Conservation (phyloP, 2,329 filamentous ascomycete species). For the Pseudocercospora fuligena region DNA sequence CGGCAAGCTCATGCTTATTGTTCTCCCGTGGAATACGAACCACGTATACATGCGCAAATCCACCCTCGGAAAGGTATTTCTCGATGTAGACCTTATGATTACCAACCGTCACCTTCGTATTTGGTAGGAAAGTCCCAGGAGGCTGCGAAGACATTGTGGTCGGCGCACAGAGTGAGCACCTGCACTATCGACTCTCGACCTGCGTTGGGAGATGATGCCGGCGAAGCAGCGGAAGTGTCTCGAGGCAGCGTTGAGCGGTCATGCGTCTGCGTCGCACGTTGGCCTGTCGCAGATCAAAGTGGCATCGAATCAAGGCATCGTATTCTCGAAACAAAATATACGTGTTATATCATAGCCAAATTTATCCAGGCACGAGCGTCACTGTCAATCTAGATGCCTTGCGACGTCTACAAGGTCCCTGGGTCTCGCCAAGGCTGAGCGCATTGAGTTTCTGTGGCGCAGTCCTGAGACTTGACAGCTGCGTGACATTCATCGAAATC, state of each 20-base stretch:
- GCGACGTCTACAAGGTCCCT: neutral
- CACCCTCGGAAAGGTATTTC: constrained; percentile 96
- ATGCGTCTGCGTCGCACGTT: neutral
- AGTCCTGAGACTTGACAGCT: neutral
- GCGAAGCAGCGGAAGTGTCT: constrained; percentile 5
- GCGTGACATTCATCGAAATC: neutral
- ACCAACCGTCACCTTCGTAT: constrained; percentile 96
- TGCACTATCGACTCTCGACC: neutral
- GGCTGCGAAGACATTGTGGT: constrained; percentile 33
- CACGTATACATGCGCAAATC: constrained; percentile 97
- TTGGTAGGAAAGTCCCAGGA: constrained; percentile 82
- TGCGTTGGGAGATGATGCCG: neutral
- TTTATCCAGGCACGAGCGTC: neutral
- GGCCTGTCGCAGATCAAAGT: neutral
- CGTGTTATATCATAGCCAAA: neutral
- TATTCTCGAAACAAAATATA: neutral
- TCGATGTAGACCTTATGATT: constrained; percentile 91
- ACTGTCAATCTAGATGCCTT: constrained; percentile 6
- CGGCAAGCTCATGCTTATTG: constrained; percentile 78
- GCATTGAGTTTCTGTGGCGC: constrained; percentile 3
- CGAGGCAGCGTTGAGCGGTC: constrained; percentile 1
- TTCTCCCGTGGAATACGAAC: constrained; percentile 81
- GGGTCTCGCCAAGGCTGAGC: neutral
- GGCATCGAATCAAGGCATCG: constrained; percentile 4
- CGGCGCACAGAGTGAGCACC: neutral